A percentile compares a stretch with the other conserved stretches of the same genome.
Evolutionary conservation across 2,329 filamentous ascomycete genomes (phyloP).

Genomic region (Alternaria infectoria): DNA sequence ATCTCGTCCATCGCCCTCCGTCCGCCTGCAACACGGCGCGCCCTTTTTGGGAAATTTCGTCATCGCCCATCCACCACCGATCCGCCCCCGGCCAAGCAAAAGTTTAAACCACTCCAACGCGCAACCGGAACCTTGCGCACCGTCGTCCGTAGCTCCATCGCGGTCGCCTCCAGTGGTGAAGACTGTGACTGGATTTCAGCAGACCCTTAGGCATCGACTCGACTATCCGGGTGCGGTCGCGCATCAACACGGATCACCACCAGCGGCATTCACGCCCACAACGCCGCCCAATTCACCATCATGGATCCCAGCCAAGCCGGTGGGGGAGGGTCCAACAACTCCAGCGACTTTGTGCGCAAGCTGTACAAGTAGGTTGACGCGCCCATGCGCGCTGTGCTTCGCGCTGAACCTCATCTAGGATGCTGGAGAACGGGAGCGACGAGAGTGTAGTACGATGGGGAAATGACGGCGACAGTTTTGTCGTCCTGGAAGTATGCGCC

Average conservation of each 20-base stretch:
- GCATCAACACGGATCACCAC: slow-evolving; percentile 7
- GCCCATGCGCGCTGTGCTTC: slow-evolving; percentile 5
- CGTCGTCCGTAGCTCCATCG: slow-evolving; percentile 9
- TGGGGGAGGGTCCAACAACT: slow-evolving; percentile 71
- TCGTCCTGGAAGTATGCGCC: slow-evolving; percentile 83
- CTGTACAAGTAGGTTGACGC: slow-evolving; percentile 81
- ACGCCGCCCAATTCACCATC: slow-evolving; percentile 11
- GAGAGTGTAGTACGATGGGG: slow-evolving; percentile 94
- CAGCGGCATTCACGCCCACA: background rate
- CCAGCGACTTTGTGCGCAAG: slow-evolving; percentile 98
- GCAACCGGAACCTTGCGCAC: slow-evolving; percentile 23
- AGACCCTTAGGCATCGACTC: background rate
- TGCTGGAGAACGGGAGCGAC: slow-evolving; percentile 95
- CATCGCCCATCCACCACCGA: slow-evolving; percentile 23
- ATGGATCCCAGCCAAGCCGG: slow-evolving; percentile 44
- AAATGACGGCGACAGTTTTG: slow-evolving; percentile 92
- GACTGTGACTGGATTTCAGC: background rate
- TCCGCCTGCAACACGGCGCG: slow-evolving; percentile 23
- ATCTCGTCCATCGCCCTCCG: slow-evolving; percentile 27
- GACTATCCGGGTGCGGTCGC: slow-evolving; percentile 7
- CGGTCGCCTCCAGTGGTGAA: slow-evolving; percentile 1
- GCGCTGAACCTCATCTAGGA: slow-evolving; percentile 62
- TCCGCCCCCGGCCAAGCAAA: slow-evolving; percentile 20
- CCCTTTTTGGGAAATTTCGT: slow-evolving; percentile 31
- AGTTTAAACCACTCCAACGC: slow-evolving; percentile 11